Percentiles rank a stretch among this genome's conserved stretches.
Conservation (phyloP, 148 eudicot species). For the Amaranthus cruentus region DNA sequence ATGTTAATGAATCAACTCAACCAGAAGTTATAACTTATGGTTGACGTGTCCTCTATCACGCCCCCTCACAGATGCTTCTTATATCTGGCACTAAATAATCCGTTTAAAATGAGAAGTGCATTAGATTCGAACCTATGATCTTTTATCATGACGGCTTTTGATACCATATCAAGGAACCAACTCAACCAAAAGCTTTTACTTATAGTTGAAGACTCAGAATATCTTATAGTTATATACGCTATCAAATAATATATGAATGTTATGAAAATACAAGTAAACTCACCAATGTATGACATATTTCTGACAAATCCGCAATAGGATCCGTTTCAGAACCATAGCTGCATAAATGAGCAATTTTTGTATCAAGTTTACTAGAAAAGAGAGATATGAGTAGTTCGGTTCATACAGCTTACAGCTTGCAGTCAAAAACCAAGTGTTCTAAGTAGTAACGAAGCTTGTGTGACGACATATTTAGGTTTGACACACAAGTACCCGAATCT, state of each 20-base stretch:
- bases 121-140: no score
- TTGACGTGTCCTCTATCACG: no score
- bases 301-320: constrained; percentile 66
- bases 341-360: constrained; percentile 27
- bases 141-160: no score
- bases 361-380: not conserved
- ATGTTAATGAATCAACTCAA: no score
- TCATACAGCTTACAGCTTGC: no score
- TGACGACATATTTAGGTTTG: not conserved
- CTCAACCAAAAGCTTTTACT: no score
- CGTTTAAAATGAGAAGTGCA: no score
- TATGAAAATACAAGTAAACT: constrained; percentile 23
- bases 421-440: not conserved
- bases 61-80: no score
- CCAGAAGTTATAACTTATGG: no score
- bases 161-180: no score
- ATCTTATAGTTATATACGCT: not conserved
- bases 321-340: constrained; percentile 84
- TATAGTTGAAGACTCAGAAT: not conserved
- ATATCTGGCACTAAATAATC: no score
- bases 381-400: no score
- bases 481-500: not conserved
- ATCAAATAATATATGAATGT: not conserved
- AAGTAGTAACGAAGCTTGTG: not conserved
- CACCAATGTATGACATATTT: constrained; percentile 82